These are phyloP conservation scores for Peltaster fructicola DNA, from an alignment of 2,329 filamentous ascomycete species.

Conservation along the genomic window DNA sequence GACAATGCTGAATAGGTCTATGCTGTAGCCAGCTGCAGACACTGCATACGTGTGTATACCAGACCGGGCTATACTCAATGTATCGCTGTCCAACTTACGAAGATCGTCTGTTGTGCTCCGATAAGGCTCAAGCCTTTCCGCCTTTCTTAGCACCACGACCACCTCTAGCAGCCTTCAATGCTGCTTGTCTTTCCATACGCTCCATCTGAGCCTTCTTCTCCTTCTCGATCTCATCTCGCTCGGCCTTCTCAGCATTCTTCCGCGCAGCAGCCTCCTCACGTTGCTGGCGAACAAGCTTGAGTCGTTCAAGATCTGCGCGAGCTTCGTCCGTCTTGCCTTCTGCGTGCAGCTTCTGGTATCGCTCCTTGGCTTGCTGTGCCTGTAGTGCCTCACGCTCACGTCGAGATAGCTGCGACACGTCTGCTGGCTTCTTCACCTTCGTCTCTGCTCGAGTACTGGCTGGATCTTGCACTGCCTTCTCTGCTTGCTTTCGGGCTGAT, in stretches of 20 bases:
- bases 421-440: constrained; percentile 39
- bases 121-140: constrained; percentile 19
- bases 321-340: constrained; percentile 96
- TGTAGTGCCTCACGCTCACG: constrained; percentile 64
- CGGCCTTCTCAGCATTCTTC: constrained; percentile 50
- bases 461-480: constrained; percentile 34
- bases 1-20: too few species aligned
- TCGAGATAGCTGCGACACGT: constrained; percentile 40
- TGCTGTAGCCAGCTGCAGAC: too few species aligned
- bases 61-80: too few species aligned
- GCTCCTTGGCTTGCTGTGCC: constrained; percentile 74
- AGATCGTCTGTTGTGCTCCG: too few species aligned
- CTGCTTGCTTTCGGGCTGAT: constrained; percentile 51
- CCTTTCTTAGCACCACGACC: constrained; percentile 27
- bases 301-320: constrained; percentile 67
- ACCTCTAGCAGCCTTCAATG: constrained; percentile 21
- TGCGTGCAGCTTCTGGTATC: constrained; percentile 79
- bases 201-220: constrained; percentile 31
- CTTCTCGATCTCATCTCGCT: constrained; percentile 39
- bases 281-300: constrained; percentile 69
- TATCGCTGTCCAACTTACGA: too few species aligned
- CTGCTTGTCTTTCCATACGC: constrained; percentile 29
- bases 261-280: constrained; percentile 67
- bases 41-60: too few species aligned
- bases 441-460: constrained; percentile 33